Conservation (phyloP, 176 grass and related monocot genomes). For the Olyra latifolia region DNA sequence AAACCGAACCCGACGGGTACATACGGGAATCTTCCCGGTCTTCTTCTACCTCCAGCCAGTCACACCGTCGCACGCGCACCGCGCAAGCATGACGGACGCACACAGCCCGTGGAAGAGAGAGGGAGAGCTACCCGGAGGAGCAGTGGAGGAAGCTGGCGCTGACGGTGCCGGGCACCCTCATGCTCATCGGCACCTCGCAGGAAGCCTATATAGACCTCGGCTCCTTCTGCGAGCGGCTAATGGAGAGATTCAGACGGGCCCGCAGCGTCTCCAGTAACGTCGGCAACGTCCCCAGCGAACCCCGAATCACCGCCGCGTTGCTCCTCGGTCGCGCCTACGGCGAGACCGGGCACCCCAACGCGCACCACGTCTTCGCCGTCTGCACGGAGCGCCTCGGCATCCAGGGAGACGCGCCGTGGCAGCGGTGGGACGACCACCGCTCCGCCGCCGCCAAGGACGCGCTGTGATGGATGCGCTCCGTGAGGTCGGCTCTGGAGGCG, state of each 20-base stretch:
- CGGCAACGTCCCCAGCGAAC: neutral
- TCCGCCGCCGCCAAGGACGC: neutral
- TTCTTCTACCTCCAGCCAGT: neutral
- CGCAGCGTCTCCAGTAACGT: neutral
- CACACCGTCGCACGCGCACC: neutral
- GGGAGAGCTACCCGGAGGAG: neutral
- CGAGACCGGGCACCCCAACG: neutral
- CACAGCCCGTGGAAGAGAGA: neutral
- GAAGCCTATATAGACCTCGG: neutral
- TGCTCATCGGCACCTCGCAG: neutral
- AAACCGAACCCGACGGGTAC: no score
- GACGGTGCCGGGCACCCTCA: neutral
- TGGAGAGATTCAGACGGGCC: neutral
- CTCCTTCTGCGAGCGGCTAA: neutral
- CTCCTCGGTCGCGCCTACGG: neutral
- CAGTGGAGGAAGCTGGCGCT: neutral
- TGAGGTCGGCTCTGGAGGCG: neutral
- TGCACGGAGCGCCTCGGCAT: neutral
- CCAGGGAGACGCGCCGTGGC: neutral
- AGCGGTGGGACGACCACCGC: neutral
- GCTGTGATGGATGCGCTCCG: conserved; percentile 16
- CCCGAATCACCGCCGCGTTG: neutral
- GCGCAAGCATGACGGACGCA: neutral
- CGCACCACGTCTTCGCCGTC: neutral
- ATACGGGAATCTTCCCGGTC: no score